phyloP scores from a whole-genome alignment of 2,329 filamentous ascomycete genomes.

The Cadophora malorum region DNA sequence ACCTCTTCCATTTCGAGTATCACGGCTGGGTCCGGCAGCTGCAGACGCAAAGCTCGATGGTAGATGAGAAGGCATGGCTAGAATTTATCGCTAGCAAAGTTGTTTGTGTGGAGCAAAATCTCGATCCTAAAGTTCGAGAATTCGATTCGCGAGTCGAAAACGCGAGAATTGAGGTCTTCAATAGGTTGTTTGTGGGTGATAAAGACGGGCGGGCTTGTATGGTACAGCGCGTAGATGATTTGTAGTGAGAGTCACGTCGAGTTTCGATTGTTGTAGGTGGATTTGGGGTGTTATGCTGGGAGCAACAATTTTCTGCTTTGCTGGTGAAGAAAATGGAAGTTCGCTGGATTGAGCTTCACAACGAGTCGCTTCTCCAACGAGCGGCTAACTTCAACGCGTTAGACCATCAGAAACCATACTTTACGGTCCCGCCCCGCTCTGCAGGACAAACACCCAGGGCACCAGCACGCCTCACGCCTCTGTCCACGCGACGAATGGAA shows the following conservation, averaged over 20 bases:
- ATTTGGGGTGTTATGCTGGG: not conserved
- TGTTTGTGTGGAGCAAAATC: constrained; percentile 25
- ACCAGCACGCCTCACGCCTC: not conserved
- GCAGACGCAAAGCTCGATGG: constrained; percentile 86
- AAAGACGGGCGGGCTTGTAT: not conserved
- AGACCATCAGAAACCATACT: not conserved
- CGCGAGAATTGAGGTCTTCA: constrained; percentile 17
- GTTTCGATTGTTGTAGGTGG: constrained; percentile 15
- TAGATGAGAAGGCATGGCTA: constrained; percentile 72
- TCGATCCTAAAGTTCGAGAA: constrained; percentile 17
- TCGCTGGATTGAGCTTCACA: not conserved
- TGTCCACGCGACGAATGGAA: not conserved
- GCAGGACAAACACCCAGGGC: constrained; percentile 11
- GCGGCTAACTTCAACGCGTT: not conserved
- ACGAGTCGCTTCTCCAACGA: not conserved
- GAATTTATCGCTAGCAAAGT: constrained; percentile 34
- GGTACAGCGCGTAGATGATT: constrained; percentile 17
- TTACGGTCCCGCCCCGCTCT: not conserved
- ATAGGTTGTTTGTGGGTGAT: not conserved
- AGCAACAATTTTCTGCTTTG: constrained; percentile 18
- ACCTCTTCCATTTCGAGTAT: constrained; percentile 62
- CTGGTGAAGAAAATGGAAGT: constrained; percentile 4
- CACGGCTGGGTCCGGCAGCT: constrained; percentile 71
- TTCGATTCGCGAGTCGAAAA: constrained; percentile 30
- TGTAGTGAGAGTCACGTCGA: constrained; percentile 16